These are phyloP conservation scores for Blastocladiella emersonii DNA, from an alignment of 371 early-diverging fungal species.

Conservation along the genomic window DNA sequence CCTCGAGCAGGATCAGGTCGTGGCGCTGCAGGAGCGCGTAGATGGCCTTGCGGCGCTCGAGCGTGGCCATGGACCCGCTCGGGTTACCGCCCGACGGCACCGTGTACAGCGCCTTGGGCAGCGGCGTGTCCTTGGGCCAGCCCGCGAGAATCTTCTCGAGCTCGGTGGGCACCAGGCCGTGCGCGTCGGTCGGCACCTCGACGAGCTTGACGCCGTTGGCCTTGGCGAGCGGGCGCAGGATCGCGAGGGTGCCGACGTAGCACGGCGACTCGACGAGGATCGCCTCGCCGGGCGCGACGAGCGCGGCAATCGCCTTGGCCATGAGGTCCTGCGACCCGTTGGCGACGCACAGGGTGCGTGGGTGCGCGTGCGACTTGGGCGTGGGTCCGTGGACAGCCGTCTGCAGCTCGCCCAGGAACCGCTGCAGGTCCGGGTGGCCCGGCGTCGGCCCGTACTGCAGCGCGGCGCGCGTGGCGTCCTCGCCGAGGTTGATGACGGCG, in stretches of 20 bases:
- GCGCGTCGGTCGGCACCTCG: slow-evolving; percentile 32
- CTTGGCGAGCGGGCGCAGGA: slow-evolving; percentile 35
- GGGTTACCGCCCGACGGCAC: slow-evolving; percentile 62
- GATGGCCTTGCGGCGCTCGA: slow-evolving; percentile 43
- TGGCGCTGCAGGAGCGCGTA: slow-evolving; percentile 41
- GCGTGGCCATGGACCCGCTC: slow-evolving; percentile 43
- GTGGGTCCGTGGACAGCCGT: slow-evolving; percentile 42
- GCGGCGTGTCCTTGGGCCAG: slow-evolving; percentile 30
- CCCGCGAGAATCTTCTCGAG: slow-evolving; percentile 30
- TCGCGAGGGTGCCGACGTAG: slow-evolving; percentile 60
- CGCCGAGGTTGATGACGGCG: slow-evolving; percentile 31
- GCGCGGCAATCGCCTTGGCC: slow-evolving; percentile 36
- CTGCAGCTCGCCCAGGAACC: slow-evolving; percentile 50
- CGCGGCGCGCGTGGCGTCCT: slow-evolving; percentile 23
- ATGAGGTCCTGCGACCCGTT: slow-evolving; percentile 63
- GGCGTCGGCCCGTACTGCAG: slow-evolving; percentile 44
- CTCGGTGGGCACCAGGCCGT: slow-evolving; percentile 35
- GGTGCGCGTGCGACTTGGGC: neutral
- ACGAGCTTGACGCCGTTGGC: slow-evolving; percentile 35
- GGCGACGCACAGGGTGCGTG: slow-evolving; percentile 40
- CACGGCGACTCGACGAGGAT: slow-evolving; percentile 58
- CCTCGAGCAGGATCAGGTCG: slow-evolving; percentile 54
- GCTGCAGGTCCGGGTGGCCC: slow-evolving; percentile 22
- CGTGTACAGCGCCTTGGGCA: slow-evolving; percentile 39
- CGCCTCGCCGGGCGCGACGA: slow-evolving; percentile 42